Evolutionary conservation across 139 green algal genomes (phyloP), one percentile per base, ranked within the genome.

Genomic region (Zygnema circumcarinatum): DNA sequence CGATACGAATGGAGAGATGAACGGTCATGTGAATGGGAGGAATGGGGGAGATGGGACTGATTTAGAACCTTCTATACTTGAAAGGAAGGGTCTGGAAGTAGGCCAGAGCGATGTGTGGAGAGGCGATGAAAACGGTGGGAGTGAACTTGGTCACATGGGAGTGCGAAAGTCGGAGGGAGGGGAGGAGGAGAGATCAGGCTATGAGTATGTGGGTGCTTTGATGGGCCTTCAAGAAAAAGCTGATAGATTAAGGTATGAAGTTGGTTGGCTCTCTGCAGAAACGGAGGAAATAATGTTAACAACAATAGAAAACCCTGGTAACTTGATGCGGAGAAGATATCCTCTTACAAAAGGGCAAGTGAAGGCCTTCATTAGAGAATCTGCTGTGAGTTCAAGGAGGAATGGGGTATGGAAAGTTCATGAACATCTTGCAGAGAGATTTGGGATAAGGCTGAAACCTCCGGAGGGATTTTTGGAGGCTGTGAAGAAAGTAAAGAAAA

Each of bases 361-460:
- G 40, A 88, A 88, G 82, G 16, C 73, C 38, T 88, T 88, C 73
- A 88, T 88, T 40, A 72, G 82, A 47, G 82, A 88, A 35, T 88
- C 82, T 38, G 72, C 35, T 32, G 62, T 35, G 11, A 36, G 41
- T 35, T 11, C n/a, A 36, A 36, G 32, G 11, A 36, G 20, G 7
- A 87, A 16, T 53, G 69, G 38, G 31, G 33, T 39, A 21, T 87
- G 69, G 72, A 31, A 83, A 7, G 73, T 88, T 31, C n/a, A 87
- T 32, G 67, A 86, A 40, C 29, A 80, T 22, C n/a, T 86, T 20
- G 79, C 79, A 40, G 32, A 25, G 2, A 2, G 78, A 67, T 82
- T 33, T 47, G 62, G 33, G 2, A 86, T 86, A 20, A n/a, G 22
- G 3, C 3, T 2, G 2, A 47, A 75, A 31, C 79, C 79, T 35